These are phyloP conservation scores for Haematococcus sp. DNA, from an alignment of 139 green algal genomes.

Conservation along the genomic window DNA sequence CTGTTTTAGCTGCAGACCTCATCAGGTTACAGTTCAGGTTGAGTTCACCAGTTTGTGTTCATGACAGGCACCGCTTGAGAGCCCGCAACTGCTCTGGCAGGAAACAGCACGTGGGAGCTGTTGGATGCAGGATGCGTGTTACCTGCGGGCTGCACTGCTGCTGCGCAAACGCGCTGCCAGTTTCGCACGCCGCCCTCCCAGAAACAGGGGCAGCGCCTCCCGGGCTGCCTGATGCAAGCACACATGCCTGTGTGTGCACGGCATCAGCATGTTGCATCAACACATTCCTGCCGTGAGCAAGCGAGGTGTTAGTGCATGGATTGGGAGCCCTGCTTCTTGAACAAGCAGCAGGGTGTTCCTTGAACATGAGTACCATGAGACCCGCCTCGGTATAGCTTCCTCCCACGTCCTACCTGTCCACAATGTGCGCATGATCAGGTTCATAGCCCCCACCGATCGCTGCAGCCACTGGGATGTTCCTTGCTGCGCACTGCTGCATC, in stretches of 20 bases:
- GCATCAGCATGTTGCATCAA: neutral
- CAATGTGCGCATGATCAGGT: constrained; percentile 37
- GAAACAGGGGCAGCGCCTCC: neutral
- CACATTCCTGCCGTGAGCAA: neutral
- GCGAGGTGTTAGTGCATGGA: neutral
- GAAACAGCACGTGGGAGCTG: too few relatives aligned
- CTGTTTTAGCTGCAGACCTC: too few relatives aligned
- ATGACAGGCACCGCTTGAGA: too few relatives aligned
- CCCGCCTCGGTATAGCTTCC: too few relatives aligned
- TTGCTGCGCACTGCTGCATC: constrained; percentile 25
- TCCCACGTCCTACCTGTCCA: constrained; percentile 17
- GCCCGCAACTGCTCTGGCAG: too few relatives aligned
- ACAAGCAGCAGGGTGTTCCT: neutral
- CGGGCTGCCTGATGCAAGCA: neutral
- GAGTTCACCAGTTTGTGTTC: too few relatives aligned
- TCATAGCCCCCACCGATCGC: constrained; percentile 61
- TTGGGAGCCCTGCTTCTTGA: neutral
- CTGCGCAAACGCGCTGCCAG: too few relatives aligned
- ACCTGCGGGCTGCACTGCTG: too few relatives aligned
- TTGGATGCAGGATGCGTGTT: too few relatives aligned
- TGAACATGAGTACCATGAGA: neutral
- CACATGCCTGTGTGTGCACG: neutral
- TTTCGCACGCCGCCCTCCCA: neutral
- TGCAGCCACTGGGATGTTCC: constrained; percentile 35
- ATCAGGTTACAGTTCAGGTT: too few relatives aligned